Evolutionary conservation across 495 filamentous ascomycete species (phyloP), one percentile per base, ranked within the genome.

Genomic region (Parathielavia appendiculata): DNA sequence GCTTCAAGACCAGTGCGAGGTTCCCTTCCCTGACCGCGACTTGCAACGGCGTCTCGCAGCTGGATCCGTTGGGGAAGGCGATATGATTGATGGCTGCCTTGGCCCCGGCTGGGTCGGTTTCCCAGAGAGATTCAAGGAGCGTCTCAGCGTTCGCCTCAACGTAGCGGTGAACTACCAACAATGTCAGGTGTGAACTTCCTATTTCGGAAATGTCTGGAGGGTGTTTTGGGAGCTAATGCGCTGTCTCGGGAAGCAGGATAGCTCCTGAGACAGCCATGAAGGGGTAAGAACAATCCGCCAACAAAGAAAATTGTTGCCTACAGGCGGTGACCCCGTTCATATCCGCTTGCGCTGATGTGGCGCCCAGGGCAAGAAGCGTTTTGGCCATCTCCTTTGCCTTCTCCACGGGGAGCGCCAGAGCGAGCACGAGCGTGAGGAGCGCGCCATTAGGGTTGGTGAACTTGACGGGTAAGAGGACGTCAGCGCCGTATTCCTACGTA

Each of bases 291-390:
- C n/a, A n/a, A n/a, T n/a, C n/a, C n/a, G n/a, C n/a, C n/a, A n/a
- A n/a, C n/a, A n/a, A n/a, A n/a, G n/a, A n/a, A n/a, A n/a, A n/a
- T n/a, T n/a, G n/a, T n/a, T n/a, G n/a, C n/a, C n/a, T n/a, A n/a
- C n/a, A 73, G 0, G 81, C 79, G 0, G 86, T 89, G 12, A 71
- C 65, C 0, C 81, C 75, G 35, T 77, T 69, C 23, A 76, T 62
- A 60, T 91, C 88, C 0, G 83, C 88, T 64, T 92, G 90, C 1
- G 86, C 82, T 40, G 81, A 82, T 1, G 86, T 87, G 10, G 87
- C 87, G 4, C 88, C 88, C 2, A 90, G 73, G 23, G 81, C 75
- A n/a, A 92, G 65, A 32, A 95, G 76, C 0, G 79, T 78, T 57
- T 75, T 70, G 1, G 75, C 76, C 77, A 90, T 89, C 7, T 70